phyloP scores from a whole-genome alignment of 306 rosid species.

The Malus sylvestris region DNA sequence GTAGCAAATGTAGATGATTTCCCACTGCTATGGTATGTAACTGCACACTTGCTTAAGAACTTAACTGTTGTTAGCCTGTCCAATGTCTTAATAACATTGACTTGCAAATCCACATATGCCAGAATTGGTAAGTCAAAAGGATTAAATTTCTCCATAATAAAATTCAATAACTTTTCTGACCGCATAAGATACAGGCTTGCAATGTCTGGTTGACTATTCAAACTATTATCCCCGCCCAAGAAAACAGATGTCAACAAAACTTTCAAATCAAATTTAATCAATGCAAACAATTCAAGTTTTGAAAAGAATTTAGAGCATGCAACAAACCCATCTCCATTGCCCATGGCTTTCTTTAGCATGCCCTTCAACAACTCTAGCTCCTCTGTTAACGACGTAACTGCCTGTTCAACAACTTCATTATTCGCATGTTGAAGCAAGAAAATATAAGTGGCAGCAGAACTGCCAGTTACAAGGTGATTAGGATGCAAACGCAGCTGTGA shows the following conservation, averaged over 20 bases:
- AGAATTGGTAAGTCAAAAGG: conserved; percentile 66
- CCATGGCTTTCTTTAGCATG: conserved; percentile 36
- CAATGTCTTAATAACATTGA: conserved; percentile 51
- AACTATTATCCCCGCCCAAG: conserved; percentile 38
- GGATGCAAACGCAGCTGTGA: conserved; percentile 84
- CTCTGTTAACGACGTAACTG: conserved; percentile 45
- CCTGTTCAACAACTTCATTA: conserved; percentile 72
- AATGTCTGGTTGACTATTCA: conserved; percentile 44
- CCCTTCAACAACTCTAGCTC: conserved; percentile 68
- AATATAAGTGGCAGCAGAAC: conserved; percentile 86
- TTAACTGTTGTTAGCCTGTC: conserved; percentile 59
- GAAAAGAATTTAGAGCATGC: conserved; percentile 43
- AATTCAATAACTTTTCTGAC: conserved; percentile 50
- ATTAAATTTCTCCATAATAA: conserved; percentile 50
- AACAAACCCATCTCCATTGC: conserved; percentile 26
- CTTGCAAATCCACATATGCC: conserved; percentile 68
- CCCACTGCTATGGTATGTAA: conserved; percentile 28
- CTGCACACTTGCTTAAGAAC: conserved; percentile 50
- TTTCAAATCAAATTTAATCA: conserved; percentile 75
- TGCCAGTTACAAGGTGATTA: conserved; percentile 74
- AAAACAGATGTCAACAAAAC: conserved; percentile 63
- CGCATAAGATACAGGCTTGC: conserved; percentile 47
- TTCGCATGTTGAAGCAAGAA: conserved; percentile 88
- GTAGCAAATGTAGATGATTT: conserved; percentile 25
- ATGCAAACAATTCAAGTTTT: conserved; percentile 55